Evolutionary conservation across 1,284 basidiomycete species (phyloP).

Genomic region (Moniliella sp.): DNA sequence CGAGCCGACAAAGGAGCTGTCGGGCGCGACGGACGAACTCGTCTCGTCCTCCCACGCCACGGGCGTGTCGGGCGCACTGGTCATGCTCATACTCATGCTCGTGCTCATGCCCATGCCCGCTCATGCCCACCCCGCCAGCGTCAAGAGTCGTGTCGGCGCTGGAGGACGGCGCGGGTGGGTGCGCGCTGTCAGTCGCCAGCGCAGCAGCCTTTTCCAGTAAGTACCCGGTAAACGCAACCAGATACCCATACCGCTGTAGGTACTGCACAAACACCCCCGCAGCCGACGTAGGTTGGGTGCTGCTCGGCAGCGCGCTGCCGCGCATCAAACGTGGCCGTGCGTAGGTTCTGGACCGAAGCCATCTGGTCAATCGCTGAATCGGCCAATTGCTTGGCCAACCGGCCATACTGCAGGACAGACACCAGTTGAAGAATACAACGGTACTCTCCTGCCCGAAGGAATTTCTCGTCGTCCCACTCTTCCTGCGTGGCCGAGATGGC

Average conservation of each 20-base stretch:
- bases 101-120: constrained; percentile 5
- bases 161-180: constrained; percentile 6
- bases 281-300: constrained; percentile 14
- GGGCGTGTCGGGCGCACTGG: not conserved
- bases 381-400: constrained; percentile 73
- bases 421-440: constrained; percentile 86
- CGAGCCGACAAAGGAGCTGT: too few relatives aligned
- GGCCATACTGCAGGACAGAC: constrained; percentile 67
- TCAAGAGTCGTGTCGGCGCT: not conserved
- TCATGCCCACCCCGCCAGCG: constrained; percentile 3
- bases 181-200: constrained; percentile 6
- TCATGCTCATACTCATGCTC: not conserved
- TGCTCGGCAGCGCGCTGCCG: constrained; percentile 19
- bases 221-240: constrained; percentile 89
- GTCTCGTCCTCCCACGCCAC: constrained; percentile 1
- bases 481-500: constrained; percentile 6
- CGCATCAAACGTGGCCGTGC: constrained; percentile 28
- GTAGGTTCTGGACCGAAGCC: constrained; percentile 30
- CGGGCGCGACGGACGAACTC: too few relatives aligned
- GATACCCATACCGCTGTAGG: constrained; percentile 45
- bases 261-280: constrained; percentile 22
- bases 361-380: constrained; percentile 41
- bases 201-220: constrained; percentile 50
- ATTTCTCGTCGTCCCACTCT: constrained; percentile 25
- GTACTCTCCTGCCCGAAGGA: constrained; percentile 55